Conservation (phyloP, 306 rosid species). For the Pueraria montana region DNA sequence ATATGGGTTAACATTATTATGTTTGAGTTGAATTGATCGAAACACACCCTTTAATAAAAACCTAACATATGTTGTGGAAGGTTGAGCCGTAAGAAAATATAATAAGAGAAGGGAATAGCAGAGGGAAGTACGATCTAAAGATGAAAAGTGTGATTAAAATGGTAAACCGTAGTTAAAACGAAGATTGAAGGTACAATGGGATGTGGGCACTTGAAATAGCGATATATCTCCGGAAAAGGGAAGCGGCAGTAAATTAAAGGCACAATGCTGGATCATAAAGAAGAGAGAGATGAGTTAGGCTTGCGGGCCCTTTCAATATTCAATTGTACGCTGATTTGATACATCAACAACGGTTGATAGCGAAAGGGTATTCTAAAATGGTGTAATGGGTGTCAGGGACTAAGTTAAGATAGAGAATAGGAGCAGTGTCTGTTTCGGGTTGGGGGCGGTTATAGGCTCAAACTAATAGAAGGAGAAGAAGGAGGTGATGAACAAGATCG, state of each 20-base stretch:
- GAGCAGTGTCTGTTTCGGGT: slow-evolving; percentile 44
- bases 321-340: slow-evolving; percentile 35
- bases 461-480: too few species aligned
- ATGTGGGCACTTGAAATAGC: slow-evolving; percentile 34
- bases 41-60: slow-evolving; percentile 34
- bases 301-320: background rate
- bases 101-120: slow-evolving; percentile 4
- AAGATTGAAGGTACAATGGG: slow-evolving; percentile 47
- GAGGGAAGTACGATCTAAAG: slow-evolving; percentile 20
- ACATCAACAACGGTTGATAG: slow-evolving; percentile 41
- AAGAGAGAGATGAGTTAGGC: slow-evolving; percentile 31
- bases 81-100: background rate
- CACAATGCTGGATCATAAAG: slow-evolving; percentile 19
- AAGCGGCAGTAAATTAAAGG: slow-evolving; percentile 12
- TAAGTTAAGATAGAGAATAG: slow-evolving; percentile 41
- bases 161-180: slow-evolving; percentile 46
- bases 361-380: slow-evolving; percentile 41
- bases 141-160: slow-evolving; percentile 38
- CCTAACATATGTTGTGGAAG: background rate
- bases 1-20: slow-evolving; percentile 48
- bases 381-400: slow-evolving; percentile 45
- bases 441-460: slow-evolving; percentile 29
- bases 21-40: slow-evolving; percentile 28
- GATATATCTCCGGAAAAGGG: slow-evolving; percentile 17
- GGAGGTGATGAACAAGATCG: background rate